Percentiles rank a stretch among this genome's conserved stretches.
phyloP scores from a whole-genome alignment of 768 basidiomycete species.

The Phylloporus arenicola region DNA sequence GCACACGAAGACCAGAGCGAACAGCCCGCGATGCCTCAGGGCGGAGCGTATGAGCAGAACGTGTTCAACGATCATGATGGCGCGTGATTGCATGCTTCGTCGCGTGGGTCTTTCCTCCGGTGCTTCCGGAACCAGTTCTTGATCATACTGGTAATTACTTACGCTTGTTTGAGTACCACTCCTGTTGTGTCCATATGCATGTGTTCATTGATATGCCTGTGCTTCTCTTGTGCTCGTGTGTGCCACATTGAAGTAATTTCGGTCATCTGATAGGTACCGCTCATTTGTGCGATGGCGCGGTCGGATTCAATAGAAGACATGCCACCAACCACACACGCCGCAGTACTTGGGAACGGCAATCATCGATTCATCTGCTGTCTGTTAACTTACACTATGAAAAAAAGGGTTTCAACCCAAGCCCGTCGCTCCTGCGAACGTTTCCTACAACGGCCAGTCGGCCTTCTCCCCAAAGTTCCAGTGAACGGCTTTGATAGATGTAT shows the following conservation, averaged over 20 bases:
- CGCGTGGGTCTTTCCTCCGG: conserved; percentile 1
- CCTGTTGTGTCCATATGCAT: conserved; percentile 1
- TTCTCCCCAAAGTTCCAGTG: conserved; percentile 88
- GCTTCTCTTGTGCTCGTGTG: conserved; percentile 16
- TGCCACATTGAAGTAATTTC: conserved; percentile 22
- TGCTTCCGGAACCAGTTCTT: not conserved
- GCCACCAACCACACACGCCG: conserved; percentile 1
- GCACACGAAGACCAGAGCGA: conserved; percentile 5
- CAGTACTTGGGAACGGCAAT: conserved; percentile 4
- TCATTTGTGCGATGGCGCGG: conserved; percentile 19
- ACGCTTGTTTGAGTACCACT: not conserved
- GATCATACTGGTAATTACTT: conserved; percentile 5
- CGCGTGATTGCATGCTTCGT: conserved; percentile 1
- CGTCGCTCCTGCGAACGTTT: not conserved
- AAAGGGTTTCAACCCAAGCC: not conserved
- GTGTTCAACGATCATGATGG: conserved; percentile 10
- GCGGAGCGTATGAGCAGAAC: conserved; percentile 4
- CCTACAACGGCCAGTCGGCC: conserved; percentile 69
- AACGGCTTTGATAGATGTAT: conserved; percentile 75
- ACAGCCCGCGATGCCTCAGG: conserved; percentile 8
- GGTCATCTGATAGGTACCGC: conserved; percentile 4
- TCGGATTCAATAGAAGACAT: conserved; percentile 1
- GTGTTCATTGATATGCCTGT: conserved; percentile 8
- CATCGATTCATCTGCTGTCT: conserved; percentile 2
- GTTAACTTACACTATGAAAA: conserved; percentile 15